phyloP scores from a whole-genome alignment of 371 early-diverging fungal genomes.

The Lichtheimia ornata region DNA sequence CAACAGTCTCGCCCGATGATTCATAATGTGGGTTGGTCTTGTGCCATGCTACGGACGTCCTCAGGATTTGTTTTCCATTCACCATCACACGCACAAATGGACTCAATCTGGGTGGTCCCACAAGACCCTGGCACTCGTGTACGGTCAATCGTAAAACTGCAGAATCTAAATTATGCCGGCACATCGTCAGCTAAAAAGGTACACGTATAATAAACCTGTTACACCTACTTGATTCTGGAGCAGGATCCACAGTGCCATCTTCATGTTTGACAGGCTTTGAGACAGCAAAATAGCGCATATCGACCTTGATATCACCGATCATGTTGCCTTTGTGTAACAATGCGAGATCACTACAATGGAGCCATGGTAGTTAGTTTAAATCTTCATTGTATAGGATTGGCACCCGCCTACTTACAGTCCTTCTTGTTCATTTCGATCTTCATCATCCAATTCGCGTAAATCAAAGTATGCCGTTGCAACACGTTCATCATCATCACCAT shows the following conservation, averaged over 20 bases:
- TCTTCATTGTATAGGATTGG: background rate
- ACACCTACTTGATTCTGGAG: conserved; percentile 58
- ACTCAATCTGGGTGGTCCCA: conserved; percentile 31
- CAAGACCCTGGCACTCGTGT: conserved; percentile 53
- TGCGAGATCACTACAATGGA: conserved; percentile 26
- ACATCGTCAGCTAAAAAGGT: background rate
- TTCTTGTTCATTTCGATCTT: conserved; percentile 30
- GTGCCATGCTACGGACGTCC: conserved; percentile 45
- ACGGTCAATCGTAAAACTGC: conserved; percentile 56
- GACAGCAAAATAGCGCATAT: conserved; percentile 63
- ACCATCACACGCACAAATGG: conserved; percentile 49
- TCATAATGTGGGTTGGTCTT: conserved; percentile 52
- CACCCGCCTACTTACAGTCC: conserved; percentile 19
- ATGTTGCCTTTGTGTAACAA: conserved; percentile 52
- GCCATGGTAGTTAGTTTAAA: background rate
- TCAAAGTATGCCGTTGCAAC: conserved; percentile 52
- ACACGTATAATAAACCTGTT: background rate
- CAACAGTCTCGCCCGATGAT: conserved; percentile 41
- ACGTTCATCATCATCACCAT: conserved; percentile 28
- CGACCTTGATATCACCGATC: conserved; percentile 52
- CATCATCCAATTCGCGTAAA: conserved; percentile 53
- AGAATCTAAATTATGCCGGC: conserved; percentile 27
- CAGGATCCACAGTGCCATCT: conserved; percentile 50
- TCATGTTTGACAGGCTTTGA: conserved; percentile 51
- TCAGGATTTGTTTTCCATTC: conserved; percentile 46